phyloP scores from a whole-genome alignment of 306 rosid species.

The Oemleria cerasiformis region DNA sequence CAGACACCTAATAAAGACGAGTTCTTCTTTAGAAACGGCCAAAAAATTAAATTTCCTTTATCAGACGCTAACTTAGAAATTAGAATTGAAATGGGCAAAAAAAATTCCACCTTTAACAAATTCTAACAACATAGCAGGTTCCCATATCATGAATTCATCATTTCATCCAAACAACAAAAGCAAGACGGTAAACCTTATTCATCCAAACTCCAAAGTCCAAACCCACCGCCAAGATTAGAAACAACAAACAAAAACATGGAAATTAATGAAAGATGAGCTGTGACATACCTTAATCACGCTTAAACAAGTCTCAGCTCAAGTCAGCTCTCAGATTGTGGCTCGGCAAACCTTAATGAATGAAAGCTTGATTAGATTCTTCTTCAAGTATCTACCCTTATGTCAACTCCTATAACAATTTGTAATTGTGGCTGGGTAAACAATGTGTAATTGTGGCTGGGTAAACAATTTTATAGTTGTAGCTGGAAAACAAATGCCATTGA shows the following conservation, averaged over 20 bases:
- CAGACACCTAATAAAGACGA: constrained; percentile 10
- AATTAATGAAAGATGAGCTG: not conserved
- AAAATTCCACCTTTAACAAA: not conserved
- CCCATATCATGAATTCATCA: not conserved
- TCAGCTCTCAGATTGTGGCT: not conserved
- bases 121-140: constrained; percentile 16
- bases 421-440: not conserved
- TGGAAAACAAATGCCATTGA: not conserved
- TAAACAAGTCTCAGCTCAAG: not conserved
- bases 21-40: not conserved
- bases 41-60: not conserved
- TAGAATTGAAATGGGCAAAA: constrained; percentile 16
- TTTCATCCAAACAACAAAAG: not conserved
- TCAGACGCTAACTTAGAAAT: constrained; percentile 29
- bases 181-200: not conserved
- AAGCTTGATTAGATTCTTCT: not conserved
- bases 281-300: not conserved
- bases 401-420: not conserved
- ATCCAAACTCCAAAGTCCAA: not conserved
- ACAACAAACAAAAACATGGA: not conserved
- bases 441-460: not conserved
- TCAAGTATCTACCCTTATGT: not conserved
- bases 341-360: not conserved
- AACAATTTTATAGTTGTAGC: not conserved
- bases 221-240: not conserved